These are phyloP conservation scores for Alternaria burnsii DNA, from an alignment of 2,329 filamentous ascomycete species.

Conservation along the genomic window DNA sequence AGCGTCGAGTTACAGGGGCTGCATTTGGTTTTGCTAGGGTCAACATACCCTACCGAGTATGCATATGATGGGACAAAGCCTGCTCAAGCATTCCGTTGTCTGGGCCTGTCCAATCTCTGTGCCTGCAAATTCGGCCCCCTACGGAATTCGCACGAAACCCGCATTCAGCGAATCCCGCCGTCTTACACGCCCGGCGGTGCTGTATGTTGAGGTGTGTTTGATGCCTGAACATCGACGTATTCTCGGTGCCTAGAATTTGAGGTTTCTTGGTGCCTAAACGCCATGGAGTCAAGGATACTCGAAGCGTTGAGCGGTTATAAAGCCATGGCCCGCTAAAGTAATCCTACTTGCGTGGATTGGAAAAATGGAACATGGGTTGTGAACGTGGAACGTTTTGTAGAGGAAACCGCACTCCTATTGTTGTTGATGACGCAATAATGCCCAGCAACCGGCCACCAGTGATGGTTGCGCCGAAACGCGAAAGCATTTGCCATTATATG, in stretches of 20 bases:
- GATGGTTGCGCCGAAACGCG: not conserved
- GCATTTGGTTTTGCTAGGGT: not conserved
- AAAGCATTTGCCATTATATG: not conserved
- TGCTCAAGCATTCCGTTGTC: not conserved
- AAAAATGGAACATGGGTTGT: not conserved
- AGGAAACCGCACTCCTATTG: not conserved
- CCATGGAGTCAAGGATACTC: not conserved
- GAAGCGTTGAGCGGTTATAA: not conserved
- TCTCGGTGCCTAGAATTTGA: not conserved
- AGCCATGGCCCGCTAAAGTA: not conserved
- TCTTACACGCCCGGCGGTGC: not conserved
- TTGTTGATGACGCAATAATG: not conserved
- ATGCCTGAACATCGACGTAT: not conserved
- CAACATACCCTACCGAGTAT: not conserved
- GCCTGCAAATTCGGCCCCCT: not conserved
- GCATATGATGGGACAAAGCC: not conserved
- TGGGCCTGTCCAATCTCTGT: not conserved
- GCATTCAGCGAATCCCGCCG: not conserved
- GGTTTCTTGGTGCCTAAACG: not conserved
- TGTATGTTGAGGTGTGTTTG: not conserved
- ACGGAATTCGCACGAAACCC: not conserved
- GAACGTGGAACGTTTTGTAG: not conserved
- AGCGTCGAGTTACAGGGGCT: not conserved
- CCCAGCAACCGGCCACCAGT: not conserved
- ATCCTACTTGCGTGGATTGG: not conserved